Conservation (phyloP, 2,329 filamentous ascomycete species). For the Verticillium nonalfalfae region DNA sequence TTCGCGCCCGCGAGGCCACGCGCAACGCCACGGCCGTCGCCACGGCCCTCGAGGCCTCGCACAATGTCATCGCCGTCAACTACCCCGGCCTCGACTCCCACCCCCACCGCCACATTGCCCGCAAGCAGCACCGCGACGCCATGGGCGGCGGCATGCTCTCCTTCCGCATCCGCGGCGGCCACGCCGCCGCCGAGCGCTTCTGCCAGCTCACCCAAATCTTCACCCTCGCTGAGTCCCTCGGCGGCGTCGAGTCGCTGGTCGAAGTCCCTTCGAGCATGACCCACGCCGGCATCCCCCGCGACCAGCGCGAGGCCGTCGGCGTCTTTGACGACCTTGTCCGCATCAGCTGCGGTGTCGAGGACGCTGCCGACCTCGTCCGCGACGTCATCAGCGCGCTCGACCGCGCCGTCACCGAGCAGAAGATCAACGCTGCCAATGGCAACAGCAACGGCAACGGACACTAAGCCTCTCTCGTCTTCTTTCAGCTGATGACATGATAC, state of each 20-base stretch:
- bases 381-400: conserved; percentile 83
- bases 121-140: conserved; percentile 87
- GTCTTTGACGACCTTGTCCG: conserved; percentile 93
- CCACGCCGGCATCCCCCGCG: conserved; percentile 87
- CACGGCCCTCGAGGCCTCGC: conserved; percentile 67
- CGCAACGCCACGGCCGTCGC: conserved; percentile 77
- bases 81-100: conserved; percentile 90
- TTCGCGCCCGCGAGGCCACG: conserved; percentile 80
- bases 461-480: conserved; percentile 4
- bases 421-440: conserved; percentile 16
- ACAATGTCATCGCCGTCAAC: conserved; percentile 83
- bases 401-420: conserved; percentile 49
- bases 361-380: conserved; percentile 72
- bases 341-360: conserved; percentile 91
- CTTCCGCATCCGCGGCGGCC: conserved; percentile 86
- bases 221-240: conserved; percentile 67
- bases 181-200: conserved; percentile 82
- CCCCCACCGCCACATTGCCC: conserved; percentile 75
- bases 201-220: conserved; percentile 87
- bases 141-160: conserved; percentile 97
- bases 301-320: conserved; percentile 84
- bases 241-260: too few species aligned
- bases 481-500: too few species aligned
- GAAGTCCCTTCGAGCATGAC: conserved; percentile 79
- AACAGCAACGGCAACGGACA: conserved; percentile 19